Evolutionary conservation across 73 alveolate species (phyloP).

Genomic region (Paramecium primaurelia): DNA sequence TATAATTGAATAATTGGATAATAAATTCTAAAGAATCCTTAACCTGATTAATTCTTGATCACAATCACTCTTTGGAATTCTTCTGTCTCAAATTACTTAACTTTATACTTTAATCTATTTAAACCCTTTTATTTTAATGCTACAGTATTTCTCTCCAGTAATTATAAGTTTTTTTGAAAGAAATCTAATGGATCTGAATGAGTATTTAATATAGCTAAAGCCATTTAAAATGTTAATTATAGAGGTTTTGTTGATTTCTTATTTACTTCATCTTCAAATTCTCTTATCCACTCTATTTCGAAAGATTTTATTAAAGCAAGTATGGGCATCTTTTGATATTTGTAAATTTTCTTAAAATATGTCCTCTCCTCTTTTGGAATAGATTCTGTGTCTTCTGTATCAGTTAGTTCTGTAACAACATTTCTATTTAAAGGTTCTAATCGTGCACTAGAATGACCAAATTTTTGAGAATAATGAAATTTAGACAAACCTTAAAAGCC

Average conservation of each 20-base stretch:
- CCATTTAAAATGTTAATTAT: not conserved
- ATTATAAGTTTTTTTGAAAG: not conserved
- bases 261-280: not conserved
- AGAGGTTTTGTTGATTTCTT: not conserved
- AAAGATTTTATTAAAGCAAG: not conserved
- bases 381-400: not conserved
- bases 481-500: constrained; percentile 7
- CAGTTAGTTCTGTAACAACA: not conserved
- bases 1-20: not conserved
- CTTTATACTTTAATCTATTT: not conserved
- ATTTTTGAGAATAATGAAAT: not conserved
- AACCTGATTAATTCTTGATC: not conserved
- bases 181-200: not conserved
- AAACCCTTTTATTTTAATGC: constrained; percentile 3
- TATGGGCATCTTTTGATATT: not conserved
- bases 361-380: constrained; percentile 15
- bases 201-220: not conserved
- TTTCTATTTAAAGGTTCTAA: not conserved
- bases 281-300: not conserved
- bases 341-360: not conserved
- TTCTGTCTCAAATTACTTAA: not conserved
- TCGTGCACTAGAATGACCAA: not conserved
- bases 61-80: not conserved
- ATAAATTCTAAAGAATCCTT: constrained; percentile 1
- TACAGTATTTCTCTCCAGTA: constrained; percentile 10